Evolutionary conservation across 805 yeast genomes (phyloP).

Genomic region (Zygosaccharomyces lentus): DNA sequence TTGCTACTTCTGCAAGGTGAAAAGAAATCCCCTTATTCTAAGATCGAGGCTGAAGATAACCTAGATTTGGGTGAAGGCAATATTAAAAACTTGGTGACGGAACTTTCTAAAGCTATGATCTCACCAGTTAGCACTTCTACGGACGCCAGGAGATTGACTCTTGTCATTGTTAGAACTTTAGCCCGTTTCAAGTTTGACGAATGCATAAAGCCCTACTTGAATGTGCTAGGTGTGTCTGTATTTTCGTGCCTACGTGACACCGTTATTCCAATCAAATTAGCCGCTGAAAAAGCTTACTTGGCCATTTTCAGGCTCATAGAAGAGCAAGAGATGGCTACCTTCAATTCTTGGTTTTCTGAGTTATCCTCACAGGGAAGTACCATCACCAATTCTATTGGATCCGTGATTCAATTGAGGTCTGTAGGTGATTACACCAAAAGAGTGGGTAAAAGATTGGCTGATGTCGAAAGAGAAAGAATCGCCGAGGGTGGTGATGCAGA

Average conservation of each 20-base stretch:
- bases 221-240: constrained; percentile 62
- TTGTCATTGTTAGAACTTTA: constrained; percentile 71
- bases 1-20: constrained; percentile 52
- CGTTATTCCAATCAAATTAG: constrained; percentile 86
- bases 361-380: constrained; percentile 33
- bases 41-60: constrained; percentile 25
- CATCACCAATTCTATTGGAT: constrained; percentile 41
- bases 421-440: constrained; percentile 85
- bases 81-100: constrained; percentile 42
- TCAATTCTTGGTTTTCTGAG: constrained; percentile 60
- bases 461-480: constrained; percentile 80
- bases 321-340: constrained; percentile 50
- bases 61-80: constrained; percentile 44
- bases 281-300: constrained; percentile 87
- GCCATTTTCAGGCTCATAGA: constrained; percentile 69
- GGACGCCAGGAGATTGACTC: constrained; percentile 75
- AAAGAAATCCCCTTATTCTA: constrained; percentile 35
- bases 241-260: constrained; percentile 81
- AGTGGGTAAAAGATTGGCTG: constrained; percentile 82
- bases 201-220: constrained; percentile 50
- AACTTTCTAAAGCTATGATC: constrained; percentile 46
- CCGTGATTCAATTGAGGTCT: constrained; percentile 62
- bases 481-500: constrained; percentile 89
- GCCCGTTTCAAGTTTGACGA: constrained; percentile 55
- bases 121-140: constrained; percentile 56